Conservation (phyloP, 768 basidiomycete species). For the Cystobasidium onofrii region DNA sequence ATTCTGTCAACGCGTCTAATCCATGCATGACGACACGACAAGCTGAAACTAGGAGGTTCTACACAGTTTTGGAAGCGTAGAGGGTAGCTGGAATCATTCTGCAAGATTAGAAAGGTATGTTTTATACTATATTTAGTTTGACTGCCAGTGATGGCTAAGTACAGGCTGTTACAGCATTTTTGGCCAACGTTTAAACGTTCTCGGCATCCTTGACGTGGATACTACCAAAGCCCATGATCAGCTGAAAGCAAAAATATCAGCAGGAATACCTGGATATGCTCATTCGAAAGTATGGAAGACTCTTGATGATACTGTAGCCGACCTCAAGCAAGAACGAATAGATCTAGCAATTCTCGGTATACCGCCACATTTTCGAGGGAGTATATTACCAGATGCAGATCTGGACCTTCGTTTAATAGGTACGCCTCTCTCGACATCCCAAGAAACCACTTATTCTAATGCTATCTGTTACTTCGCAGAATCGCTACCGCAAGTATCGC, state of each 20-base stretch:
- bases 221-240: not conserved
- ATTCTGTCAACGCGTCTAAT: not conserved
- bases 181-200: not conserved
- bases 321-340: not conserved
- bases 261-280: constrained; percentile 4
- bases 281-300: constrained; percentile 42
- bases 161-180: not conserved
- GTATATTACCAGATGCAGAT: constrained; percentile 15
- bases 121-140: too few relatives aligned
- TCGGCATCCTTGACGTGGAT: constrained; percentile 17
- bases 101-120: constrained; percentile 4
- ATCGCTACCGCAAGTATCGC: constrained; percentile 45
- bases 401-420: constrained; percentile 53
- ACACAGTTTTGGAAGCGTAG: constrained; percentile 6
- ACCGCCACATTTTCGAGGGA: constrained; percentile 36
- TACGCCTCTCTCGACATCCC: not conserved
- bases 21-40: not conserved
- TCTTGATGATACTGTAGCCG: not conserved
- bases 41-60: not conserved
- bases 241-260: not conserved
- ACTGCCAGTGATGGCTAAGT: too few relatives aligned
- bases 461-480: too few relatives aligned
- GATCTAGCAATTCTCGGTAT: constrained; percentile 31
- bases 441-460: too few relatives aligned
- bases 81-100: constrained; percentile 23